Conservation (phyloP, 352 stramenopile genomes). For the Blastocystis sp. region DNA sequence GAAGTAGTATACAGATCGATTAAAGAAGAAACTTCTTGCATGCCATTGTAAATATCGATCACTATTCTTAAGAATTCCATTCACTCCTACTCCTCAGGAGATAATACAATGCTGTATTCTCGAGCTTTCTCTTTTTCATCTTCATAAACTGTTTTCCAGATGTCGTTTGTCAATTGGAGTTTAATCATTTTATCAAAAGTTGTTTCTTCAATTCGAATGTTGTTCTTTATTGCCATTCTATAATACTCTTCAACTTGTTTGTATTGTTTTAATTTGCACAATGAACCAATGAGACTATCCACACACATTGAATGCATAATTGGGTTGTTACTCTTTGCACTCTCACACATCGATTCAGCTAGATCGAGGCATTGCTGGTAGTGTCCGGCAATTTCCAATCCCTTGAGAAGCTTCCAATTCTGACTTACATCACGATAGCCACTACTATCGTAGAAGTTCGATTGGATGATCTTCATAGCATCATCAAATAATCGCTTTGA, state of each 20-base stretch:
- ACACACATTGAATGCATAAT: not conserved
- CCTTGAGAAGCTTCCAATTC: constrained; percentile 60
- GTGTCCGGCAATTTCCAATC: constrained; percentile 5
- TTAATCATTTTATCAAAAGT: constrained; percentile 34
- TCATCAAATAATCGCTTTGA: constrained; percentile 1
- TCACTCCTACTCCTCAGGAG: not conserved
- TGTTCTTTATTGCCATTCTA: not conserved
- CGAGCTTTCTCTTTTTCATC: constrained; percentile 24
- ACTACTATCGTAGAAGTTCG: not conserved
- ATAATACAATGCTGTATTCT: not conserved
- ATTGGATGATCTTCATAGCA: not conserved
- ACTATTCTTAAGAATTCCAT: not conserved
- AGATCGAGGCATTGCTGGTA: constrained; percentile 1
- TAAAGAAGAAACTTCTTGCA: constrained; percentile 6
- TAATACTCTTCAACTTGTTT: not conserved
- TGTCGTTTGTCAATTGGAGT: not conserved
- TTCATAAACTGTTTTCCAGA: constrained; percentile 18
- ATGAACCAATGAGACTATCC: constrained; percentile 14
- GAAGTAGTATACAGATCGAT: not conserved
- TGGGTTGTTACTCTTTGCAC: not conserved
- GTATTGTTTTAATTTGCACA: not conserved
- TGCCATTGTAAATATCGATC: constrained; percentile 43
- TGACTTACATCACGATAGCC: not conserved
- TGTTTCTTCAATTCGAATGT: not conserved
- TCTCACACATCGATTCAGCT: constrained; percentile 3